A percentile compares a stretch with the other conserved stretches of the same genome.
These are phyloP conservation scores for Lathyrus sativus DNA, from an alignment of 306 rosid genomes.

Conservation along the genomic window DNA sequence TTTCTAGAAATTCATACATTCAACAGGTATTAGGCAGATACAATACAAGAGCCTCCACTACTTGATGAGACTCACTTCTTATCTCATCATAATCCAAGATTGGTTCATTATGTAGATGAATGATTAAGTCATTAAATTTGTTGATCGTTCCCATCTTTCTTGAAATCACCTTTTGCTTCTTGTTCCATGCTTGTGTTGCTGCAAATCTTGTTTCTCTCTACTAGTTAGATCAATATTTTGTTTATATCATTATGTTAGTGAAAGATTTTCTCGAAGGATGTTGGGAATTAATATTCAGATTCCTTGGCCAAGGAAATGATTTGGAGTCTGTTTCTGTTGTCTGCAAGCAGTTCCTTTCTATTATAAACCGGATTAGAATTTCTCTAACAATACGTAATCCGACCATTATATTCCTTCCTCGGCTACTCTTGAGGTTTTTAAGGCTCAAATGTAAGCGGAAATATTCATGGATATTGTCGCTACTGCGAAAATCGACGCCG, in stretches of 20 bases:
- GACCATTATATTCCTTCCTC: not conserved
- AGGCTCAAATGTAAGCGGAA: too few relatives aligned
- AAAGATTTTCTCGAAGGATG: conserved; percentile 53
- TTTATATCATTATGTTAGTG: not conserved
- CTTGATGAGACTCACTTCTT: not conserved
- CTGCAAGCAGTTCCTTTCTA: conserved; percentile 60
- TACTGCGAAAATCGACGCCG: too few relatives aligned
- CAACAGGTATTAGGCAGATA: too few relatives aligned
- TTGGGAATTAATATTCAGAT: conserved; percentile 49
- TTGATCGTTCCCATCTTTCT: not conserved
- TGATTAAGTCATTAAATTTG: conserved; percentile 23
- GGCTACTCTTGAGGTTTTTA: too few relatives aligned
- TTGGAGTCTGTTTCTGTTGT: conserved; percentile 56
- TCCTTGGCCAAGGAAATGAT: conserved; percentile 4
- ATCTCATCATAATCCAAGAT: too few relatives aligned
- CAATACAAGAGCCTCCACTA: conserved; percentile 8
- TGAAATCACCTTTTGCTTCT: not conserved
- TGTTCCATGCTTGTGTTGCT: not conserved
- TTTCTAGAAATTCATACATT: too few relatives aligned
- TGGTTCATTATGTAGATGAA: too few relatives aligned
- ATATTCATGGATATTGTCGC: too few relatives aligned
- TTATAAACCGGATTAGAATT: conserved; percentile 48
- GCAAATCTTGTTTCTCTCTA: not conserved
- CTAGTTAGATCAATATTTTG: not conserved
- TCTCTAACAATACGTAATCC: conserved; percentile 44